phyloP scores from a whole-genome alignment of 2,329 filamentous ascomycete species.

The Seiridium unicorne region DNA sequence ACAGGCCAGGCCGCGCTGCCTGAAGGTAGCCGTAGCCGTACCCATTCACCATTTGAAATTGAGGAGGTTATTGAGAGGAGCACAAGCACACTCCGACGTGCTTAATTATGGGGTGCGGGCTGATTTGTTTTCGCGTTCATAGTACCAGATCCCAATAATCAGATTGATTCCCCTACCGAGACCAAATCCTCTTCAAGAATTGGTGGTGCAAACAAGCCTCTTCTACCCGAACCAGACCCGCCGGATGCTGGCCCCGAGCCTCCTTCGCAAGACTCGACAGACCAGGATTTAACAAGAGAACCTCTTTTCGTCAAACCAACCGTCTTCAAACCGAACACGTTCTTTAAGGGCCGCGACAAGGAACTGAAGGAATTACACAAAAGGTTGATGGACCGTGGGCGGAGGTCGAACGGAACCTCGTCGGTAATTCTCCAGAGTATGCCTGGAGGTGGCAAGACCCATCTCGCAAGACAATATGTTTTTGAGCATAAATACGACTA shows the following conservation, averaged over 20 bases:
- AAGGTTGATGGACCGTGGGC: slow-evolving; percentile 56
- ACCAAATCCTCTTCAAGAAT: slow-evolving; percentile 22
- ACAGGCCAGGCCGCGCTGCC: slow-evolving; percentile 12
- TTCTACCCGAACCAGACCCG: slow-evolving; percentile 24
- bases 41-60: slow-evolving; percentile 28
- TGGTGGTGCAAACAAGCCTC: slow-evolving; percentile 22
- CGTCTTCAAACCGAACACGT: slow-evolving; percentile 58
- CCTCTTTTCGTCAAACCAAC: slow-evolving; percentile 44
- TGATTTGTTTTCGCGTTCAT: slow-evolving; percentile 27
- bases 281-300: slow-evolving; percentile 18
- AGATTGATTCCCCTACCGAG: slow-evolving; percentile 23
- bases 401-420: slow-evolving; percentile 55
- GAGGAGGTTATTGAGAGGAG: slow-evolving; percentile 22
- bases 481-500: slow-evolving; percentile 59
- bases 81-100: slow-evolving; percentile 4
- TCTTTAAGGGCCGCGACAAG: slow-evolving; percentile 56
- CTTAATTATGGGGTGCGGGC: slow-evolving; percentile 17
- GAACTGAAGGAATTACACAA: slow-evolving; percentile 58
- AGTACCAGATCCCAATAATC: slow-evolving; percentile 31
- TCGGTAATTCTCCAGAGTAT: slow-evolving; percentile 64
- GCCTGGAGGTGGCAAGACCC: slow-evolving; percentile 67
- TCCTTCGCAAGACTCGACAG: slow-evolving; percentile 28
- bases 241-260: slow-evolving; percentile 22
- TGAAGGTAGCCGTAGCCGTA: slow-evolving; percentile 21
- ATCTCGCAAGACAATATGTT: slow-evolving; percentile 66